Conservation (phyloP, 2,329 filamentous ascomycete genomes). For the Magnaporthiopsis incrustans region DNA sequence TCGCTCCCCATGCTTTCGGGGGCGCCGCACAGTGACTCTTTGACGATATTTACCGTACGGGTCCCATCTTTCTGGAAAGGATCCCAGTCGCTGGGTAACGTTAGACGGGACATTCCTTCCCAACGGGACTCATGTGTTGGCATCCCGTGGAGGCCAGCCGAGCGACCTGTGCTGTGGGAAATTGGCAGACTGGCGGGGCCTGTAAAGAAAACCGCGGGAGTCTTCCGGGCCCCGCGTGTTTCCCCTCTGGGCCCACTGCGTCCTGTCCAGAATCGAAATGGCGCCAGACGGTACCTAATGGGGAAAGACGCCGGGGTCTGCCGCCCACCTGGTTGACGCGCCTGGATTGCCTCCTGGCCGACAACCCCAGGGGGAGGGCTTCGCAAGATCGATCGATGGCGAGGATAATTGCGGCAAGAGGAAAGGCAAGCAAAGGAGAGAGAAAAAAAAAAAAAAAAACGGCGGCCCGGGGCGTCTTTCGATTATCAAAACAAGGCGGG, state of each 20-base stretch:
- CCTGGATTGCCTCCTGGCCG: not conserved
- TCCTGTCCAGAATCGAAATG: not conserved
- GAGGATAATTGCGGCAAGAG: not conserved
- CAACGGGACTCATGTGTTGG: not conserved
- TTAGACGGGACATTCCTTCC: not conserved
- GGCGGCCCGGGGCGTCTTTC: too few relatives aligned
- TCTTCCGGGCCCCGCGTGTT: constrained; percentile 4
- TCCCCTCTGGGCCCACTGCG: not conserved
- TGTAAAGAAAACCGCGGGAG: constrained; percentile 1
- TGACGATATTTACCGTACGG: not conserved
- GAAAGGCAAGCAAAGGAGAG: not conserved
- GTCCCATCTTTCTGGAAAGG: not conserved
- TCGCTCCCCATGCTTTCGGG: not conserved
- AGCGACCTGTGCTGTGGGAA: not conserved
- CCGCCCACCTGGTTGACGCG: not conserved
- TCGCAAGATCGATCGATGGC: not conserved
- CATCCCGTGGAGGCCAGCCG: not conserved
- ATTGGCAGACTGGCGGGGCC: not conserved
- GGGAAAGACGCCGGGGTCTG: not conserved
- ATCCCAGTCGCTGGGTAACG: not conserved
- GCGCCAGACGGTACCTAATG: not conserved
- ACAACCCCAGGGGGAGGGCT: not conserved
- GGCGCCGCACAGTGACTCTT: not conserved
- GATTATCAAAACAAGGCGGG: too few relatives aligned
- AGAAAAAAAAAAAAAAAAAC: too few relatives aligned